These are phyloP conservation scores for Botrytis porri DNA, from an alignment of 2,329 filamentous ascomycete genomes.

Conservation along the genomic window DNA sequence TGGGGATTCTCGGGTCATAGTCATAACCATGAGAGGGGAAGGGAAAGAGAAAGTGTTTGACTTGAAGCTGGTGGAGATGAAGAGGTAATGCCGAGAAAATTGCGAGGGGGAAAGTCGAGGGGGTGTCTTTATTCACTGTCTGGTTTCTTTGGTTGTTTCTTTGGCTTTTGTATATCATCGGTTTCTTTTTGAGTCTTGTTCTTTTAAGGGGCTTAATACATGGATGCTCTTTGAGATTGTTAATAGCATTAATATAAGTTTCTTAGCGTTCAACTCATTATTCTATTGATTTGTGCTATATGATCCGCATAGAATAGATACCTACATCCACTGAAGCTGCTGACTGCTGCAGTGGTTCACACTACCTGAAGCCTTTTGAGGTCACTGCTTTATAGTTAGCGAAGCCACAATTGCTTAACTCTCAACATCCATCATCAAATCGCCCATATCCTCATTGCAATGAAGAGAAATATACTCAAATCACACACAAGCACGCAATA, in stretches of 20 bases:
- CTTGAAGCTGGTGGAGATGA: background rate
- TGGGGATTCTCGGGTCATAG: constrained; percentile 14
- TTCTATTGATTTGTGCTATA: background rate
- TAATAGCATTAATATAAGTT: background rate
- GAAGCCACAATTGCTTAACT: background rate
- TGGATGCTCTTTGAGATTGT: background rate
- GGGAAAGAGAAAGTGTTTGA: background rate
- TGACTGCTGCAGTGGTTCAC: background rate
- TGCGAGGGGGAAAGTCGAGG: background rate
- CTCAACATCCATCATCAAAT: background rate
- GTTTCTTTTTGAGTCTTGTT: background rate
- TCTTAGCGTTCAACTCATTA: background rate
- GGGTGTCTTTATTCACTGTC: background rate
- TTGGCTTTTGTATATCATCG: background rate
- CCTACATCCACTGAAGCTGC: background rate
- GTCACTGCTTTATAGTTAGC: background rate
- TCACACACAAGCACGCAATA: background rate
- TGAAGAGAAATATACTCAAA: background rate
- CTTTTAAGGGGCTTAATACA: background rate
- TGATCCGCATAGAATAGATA: background rate
- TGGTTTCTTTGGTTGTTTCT: background rate
- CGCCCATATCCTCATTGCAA: background rate
- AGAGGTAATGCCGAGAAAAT: background rate
- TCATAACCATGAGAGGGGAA: constrained; percentile 1
- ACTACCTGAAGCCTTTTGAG: background rate